phyloP scores from a whole-genome alignment of 1,139 yeast genomes.

The Magnusiomyces suaveolens region DNA sequence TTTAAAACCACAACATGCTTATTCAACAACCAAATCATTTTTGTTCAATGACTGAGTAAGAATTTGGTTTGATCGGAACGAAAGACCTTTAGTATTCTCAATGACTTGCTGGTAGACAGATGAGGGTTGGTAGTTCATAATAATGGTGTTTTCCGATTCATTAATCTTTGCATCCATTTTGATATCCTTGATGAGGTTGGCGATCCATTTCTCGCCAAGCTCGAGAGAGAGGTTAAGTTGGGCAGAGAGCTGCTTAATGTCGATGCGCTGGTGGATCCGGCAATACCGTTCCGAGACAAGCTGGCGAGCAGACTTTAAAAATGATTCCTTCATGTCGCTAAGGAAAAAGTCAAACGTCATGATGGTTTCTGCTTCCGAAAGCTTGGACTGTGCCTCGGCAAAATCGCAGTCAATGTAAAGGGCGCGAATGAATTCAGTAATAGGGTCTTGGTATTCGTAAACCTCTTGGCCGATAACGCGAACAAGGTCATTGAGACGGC shows the following conservation, averaged over 20 bases:
- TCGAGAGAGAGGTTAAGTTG: conserved; percentile 38
- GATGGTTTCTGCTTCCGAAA: conserved; percentile 39
- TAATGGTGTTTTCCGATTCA: conserved; percentile 40
- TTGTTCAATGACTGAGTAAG: conserved; percentile 32
- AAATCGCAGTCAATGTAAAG: conserved; percentile 49
- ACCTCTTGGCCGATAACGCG: conserved; percentile 48
- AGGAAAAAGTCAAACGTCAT: conserved; percentile 49
- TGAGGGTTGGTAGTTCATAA: conserved; percentile 39
- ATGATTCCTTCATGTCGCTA: conserved; percentile 35
- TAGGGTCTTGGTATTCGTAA: conserved; percentile 53
- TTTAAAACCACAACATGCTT: background rate
- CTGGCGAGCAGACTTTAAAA: conserved; percentile 41
- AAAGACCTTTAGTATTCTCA: conserved; percentile 51
- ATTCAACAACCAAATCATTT: conserved; percentile 15
- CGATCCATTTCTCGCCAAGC: conserved; percentile 44
- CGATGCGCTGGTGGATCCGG: conserved; percentile 44
- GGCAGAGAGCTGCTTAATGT: conserved; percentile 36
- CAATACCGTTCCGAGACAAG: conserved; percentile 45
- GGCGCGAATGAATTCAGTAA: conserved; percentile 45
- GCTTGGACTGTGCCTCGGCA: conserved; percentile 40
- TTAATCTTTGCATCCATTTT: conserved; percentile 45
- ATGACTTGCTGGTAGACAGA: conserved; percentile 48
- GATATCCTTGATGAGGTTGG: conserved; percentile 40
- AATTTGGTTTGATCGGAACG: conserved; percentile 48
- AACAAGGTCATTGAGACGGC: conserved; percentile 47